Conservation (phyloP, 176 grass and related monocot species). For the Rhynchospora tenuis region DNA sequence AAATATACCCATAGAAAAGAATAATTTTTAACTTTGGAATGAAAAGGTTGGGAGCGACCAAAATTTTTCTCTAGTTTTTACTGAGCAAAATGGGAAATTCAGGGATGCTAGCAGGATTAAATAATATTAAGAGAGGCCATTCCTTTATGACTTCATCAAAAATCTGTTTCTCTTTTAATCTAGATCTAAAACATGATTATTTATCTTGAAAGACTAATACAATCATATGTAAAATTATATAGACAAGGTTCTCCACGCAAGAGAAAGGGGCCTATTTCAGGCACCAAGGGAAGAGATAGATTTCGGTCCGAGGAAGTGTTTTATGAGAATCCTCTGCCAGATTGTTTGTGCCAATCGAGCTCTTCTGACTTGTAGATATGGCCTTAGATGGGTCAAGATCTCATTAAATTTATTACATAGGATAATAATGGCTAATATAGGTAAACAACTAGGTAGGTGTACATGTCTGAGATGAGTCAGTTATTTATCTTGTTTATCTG, state of each 20-base stretch:
- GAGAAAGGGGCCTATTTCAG: constrained; percentile 67
- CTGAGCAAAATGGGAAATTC: neutral
- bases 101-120: neutral
- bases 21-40: neutral
- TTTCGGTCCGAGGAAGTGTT: constrained; percentile 91
- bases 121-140: neutral
- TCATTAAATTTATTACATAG: neutral
- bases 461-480: neutral
- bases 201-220: neutral
- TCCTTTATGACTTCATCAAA: neutral
- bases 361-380: constrained; percentile 13
- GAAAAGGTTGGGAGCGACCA: neutral
- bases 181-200: neutral
- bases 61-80: neutral
- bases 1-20: neutral
- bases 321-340: constrained; percentile 95
- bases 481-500: neutral
- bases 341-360: constrained; percentile 61
- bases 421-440: constrained; percentile 1
- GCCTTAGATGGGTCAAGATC: neutral
- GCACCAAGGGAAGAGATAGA: constrained; percentile 75
- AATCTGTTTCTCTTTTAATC: neutral
- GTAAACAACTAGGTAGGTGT: constrained; percentile 19
- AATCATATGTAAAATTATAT: constrained; percentile 24
- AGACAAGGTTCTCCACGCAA: constrained; percentile 87